phyloP scores from a whole-genome alignment of 352 stramenopile genomes.

The Pythium utonaiense region DNA sequence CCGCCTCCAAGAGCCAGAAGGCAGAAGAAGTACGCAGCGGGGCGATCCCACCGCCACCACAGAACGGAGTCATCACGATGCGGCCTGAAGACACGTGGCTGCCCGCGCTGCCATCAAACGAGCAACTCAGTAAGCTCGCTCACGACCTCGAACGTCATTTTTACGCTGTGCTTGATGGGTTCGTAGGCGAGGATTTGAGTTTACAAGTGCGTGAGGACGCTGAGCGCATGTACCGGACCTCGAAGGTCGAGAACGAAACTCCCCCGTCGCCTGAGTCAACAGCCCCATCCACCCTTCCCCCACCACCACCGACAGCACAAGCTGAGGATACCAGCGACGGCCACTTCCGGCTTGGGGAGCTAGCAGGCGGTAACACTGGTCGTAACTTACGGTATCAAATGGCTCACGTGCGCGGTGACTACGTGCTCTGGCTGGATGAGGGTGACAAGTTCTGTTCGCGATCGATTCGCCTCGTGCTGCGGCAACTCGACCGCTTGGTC shows the following conservation, averaged over 20 bases:
- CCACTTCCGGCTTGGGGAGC: conserved; percentile 32
- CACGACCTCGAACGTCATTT: conserved; percentile 14
- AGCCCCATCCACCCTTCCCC: neutral
- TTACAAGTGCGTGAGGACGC: conserved; percentile 20
- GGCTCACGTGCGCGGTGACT: conserved; percentile 43
- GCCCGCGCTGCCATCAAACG: conserved; percentile 19
- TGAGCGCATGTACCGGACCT: conserved; percentile 22
- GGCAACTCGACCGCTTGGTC: conserved; percentile 38
- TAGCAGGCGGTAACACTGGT: conserved; percentile 42
- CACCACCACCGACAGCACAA: neutral
- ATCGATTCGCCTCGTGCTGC: conserved; percentile 22
- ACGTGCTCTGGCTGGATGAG: conserved; percentile 48
- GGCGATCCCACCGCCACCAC: conserved; percentile 1
- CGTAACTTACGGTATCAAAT: conserved; percentile 46
- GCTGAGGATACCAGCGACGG: neutral
- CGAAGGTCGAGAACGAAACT: neutral
- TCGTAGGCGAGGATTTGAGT: conserved; percentile 24
- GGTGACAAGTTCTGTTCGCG: conserved; percentile 30
- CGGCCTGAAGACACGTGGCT: conserved; percentile 12
- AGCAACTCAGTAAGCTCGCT: conserved; percentile 17
- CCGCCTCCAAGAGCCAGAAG: neutral
- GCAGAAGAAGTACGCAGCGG: neutral
- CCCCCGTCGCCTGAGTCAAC: neutral
- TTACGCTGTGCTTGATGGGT: conserved; percentile 34
- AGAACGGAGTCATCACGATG: conserved; percentile 1